Percentiles rank a stretch among this genome's conserved stretches.
Conservation (phyloP, 2,329 filamentous ascomycete genomes). For the Xylariaceae sp. region DNA sequence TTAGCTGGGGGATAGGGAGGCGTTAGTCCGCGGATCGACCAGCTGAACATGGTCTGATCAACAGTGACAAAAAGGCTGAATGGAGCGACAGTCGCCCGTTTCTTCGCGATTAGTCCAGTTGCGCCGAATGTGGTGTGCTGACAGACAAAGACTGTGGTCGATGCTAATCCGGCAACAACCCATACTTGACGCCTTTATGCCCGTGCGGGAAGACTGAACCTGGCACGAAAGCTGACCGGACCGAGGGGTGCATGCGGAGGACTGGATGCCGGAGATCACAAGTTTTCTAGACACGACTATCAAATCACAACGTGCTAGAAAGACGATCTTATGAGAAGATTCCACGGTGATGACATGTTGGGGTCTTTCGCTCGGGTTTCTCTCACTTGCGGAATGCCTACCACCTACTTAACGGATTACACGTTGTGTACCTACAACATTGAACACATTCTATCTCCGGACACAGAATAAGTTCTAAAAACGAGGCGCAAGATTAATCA, state of each 20-base stretch:
- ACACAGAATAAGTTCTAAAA: too few species aligned
- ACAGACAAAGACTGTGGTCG: background rate
- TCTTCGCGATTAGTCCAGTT: slow-evolving; percentile 11
- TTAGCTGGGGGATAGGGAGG: background rate
- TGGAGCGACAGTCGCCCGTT: slow-evolving; percentile 1
- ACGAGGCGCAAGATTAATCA: too few species aligned
- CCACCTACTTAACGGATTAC: too few species aligned
- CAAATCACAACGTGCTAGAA: background rate
- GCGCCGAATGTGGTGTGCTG: slow-evolving; percentile 5
- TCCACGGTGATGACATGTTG: background rate
- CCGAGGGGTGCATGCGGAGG: background rate
- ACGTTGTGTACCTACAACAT: too few species aligned
- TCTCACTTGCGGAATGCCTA: too few species aligned
- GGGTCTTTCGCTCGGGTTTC: too few species aligned
- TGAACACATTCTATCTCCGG: too few species aligned
- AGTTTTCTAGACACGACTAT: background rate
- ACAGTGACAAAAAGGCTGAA: background rate
- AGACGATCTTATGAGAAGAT: background rate
- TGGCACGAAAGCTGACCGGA: background rate
- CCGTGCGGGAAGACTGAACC: background rate
- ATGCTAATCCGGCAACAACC: background rate
- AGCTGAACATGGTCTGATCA: slow-evolving; percentile 1
- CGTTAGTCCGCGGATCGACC: background rate
- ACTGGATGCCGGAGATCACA: background rate
- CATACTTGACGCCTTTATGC: background rate